Conservation (phyloP, 179 eudicot species). For the Drosera spatulata region DNA sequence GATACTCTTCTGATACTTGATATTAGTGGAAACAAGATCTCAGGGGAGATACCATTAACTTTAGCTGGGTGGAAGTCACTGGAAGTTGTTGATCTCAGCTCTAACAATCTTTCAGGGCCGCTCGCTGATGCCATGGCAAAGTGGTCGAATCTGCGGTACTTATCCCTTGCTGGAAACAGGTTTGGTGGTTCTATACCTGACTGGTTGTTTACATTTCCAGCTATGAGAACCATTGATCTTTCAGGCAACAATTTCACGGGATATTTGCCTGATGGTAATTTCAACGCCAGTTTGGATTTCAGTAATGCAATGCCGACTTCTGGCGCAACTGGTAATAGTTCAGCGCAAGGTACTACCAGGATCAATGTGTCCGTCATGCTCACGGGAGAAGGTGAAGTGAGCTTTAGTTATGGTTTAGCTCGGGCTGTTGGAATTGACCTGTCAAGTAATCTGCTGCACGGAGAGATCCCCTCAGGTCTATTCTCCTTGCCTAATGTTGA, state of each 20-base stretch:
- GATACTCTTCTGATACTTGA: constrained; percentile 76
- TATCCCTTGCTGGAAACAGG: constrained; percentile 67
- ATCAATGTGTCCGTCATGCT: constrained; percentile 36
- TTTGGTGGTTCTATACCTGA: constrained; percentile 60
- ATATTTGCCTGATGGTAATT: constrained; percentile 59
- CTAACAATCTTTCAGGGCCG: constrained; percentile 71
- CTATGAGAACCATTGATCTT: constrained; percentile 55
- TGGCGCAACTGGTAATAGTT: neutral
- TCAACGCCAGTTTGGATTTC: constrained; percentile 51
- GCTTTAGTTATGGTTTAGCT: constrained; percentile 45
- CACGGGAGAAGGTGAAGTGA: constrained; percentile 39
- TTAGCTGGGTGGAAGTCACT: constrained; percentile 88
- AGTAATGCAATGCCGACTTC: constrained; percentile 23
- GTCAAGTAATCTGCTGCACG: constrained; percentile 58
- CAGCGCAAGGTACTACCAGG: constrained; percentile 14
- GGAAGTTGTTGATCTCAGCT: constrained; percentile 86
- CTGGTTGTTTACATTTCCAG: constrained; percentile 70
- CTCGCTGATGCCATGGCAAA: constrained; percentile 71
- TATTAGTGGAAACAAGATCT: constrained; percentile 66
- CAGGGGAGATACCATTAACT: constrained; percentile 85
- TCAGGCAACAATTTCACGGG: constrained; percentile 73
- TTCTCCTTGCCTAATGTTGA: constrained; percentile 66
- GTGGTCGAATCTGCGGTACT: constrained; percentile 72
- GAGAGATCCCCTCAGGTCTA: constrained; percentile 55
- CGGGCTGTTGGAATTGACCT: constrained; percentile 61